Conservation (phyloP, 2,329 filamentous ascomycete species). For the Colletotrichum graminicola region DNA sequence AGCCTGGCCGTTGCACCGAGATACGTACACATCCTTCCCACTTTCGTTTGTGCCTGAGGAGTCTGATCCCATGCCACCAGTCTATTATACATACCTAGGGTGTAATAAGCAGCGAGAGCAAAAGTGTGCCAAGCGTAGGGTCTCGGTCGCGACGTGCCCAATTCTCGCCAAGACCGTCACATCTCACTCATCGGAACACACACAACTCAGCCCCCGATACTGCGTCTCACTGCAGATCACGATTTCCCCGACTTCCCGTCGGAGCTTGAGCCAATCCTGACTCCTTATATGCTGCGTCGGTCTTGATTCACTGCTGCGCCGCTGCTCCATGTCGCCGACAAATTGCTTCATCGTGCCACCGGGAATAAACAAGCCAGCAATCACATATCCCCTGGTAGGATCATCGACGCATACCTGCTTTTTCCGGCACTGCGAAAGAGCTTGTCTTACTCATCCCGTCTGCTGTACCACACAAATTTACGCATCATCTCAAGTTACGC, state of each 20-base stretch:
- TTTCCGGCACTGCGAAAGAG: slow-evolving; percentile 5
- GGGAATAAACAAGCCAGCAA: slow-evolving; percentile 4
- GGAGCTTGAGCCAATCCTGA: not conserved
- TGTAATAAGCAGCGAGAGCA: not conserved
- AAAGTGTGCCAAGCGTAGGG: not conserved
- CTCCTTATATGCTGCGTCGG: not conserved
- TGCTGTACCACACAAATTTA: not conserved
- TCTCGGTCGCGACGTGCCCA: not conserved
- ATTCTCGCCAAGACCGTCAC: not conserved
- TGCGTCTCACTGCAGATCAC: slow-evolving; percentile 32
- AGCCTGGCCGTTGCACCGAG: not conserved
- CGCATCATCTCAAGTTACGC: not conserved
- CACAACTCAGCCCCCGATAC: not conserved
- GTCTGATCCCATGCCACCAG: not conserved
- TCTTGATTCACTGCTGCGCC: not conserved
- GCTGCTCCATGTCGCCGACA: not conserved
- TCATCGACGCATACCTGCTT: not conserved
- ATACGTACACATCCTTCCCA: not conserved
- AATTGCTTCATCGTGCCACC: not conserved
- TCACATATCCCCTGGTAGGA: not conserved
- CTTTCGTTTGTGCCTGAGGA: not conserved
- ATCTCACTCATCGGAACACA: slow-evolving; percentile 10
- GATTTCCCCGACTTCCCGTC: not conserved
- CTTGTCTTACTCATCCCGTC: slow-evolving; percentile 9
- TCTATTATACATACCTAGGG: too few species aligned